These are phyloP conservation scores for Dactylellina leptospora DNA, from an alignment of 2,329 filamentous ascomycete species.

Conservation along the genomic window DNA sequence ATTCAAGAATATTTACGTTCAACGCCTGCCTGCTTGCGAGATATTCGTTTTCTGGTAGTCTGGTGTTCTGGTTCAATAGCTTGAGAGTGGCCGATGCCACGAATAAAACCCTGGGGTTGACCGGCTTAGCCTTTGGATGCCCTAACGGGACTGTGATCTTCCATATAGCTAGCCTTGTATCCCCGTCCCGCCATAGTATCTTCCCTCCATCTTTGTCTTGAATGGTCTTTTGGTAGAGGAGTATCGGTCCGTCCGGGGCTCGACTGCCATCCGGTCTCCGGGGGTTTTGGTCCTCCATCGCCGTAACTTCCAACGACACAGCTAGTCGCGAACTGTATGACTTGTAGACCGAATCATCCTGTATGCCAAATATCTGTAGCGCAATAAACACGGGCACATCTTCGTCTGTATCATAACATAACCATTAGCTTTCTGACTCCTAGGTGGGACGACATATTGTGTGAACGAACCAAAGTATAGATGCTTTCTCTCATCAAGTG, in stretches of 20 bases:
- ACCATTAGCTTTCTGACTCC: constrained; percentile 32
- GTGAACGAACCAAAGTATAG: constrained; percentile 73
- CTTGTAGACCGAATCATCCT: constrained; percentile 68
- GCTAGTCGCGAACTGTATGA: constrained; percentile 71
- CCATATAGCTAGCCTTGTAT: constrained; percentile 56
- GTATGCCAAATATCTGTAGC: constrained; percentile 69
- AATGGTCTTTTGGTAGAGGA: constrained; percentile 56
- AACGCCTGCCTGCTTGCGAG: constrained; percentile 74
- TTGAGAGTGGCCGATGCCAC: constrained; percentile 69
- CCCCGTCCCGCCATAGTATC: constrained; percentile 56
- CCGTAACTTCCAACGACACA: constrained; percentile 73
- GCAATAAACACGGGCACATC: constrained; percentile 74
- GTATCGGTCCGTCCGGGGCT: constrained; percentile 59
- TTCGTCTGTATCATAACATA: constrained; percentile 73
- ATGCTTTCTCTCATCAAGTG: constrained; percentile 70
- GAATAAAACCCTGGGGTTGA: constrained; percentile 58
- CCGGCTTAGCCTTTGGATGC: constrained; percentile 57
- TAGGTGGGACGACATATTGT: neutral
- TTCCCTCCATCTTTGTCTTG: constrained; percentile 57
- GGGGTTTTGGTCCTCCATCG: constrained; percentile 68
- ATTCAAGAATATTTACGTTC: constrained; percentile 78
- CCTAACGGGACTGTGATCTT: constrained; percentile 57
- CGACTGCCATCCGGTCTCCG: constrained; percentile 61
- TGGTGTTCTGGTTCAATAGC: constrained; percentile 61
- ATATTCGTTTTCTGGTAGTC: constrained; percentile 68